Base-by-base conservation (phyloP, 2,329 filamentous ascomycete species). In the Botrytis hyacinthi region DNA sequence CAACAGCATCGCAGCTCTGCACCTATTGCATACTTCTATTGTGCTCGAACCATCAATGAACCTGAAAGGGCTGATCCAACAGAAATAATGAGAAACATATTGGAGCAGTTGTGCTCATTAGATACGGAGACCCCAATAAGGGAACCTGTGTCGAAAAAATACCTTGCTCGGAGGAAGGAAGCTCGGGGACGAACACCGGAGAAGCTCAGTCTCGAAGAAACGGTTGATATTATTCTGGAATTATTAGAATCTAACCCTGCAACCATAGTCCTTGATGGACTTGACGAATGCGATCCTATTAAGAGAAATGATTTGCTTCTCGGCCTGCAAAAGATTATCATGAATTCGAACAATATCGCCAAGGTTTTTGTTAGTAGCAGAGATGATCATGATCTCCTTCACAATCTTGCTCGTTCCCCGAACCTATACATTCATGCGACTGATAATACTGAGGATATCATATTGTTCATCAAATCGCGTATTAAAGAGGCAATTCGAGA, bases 41-140 rank as follows among this genome's bases (percentile, higher is more conserved):
- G 80, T 71, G 46, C 77, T 7, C 71, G 79, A 54, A 76, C 77
- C 54, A 29, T 73, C 3, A 71, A 75, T 32, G 80, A 81, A 51
- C 75, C 76, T 4, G 73, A 75, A 73, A 75, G 80, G 4, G 48
- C 76, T n/a, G 61, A 77, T 8, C 76, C 79, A 48, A 71, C 71
- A 5, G 75, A 65, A 29, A 76, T 81, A 51, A 12, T 81, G 8
- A 63, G 73, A 26, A 77, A 75, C 57, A 73, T 81, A 20, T 37
- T 76, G 20, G 72, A 75, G 70, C 79, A 81, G 57, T 32, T 66
- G 10, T 66, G 37, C 14, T 40, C 42, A 10, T 35, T 35, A 16
- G 40, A 62, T 42, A 6, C 10, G 8, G 44, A 42, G 32, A 46
- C 54, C 4, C 20, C 59, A 29, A 57, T 67, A 48, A 59, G 65